These are phyloP conservation scores for Saposhnikovia divaricata DNA, from an alignment of 129 eudicot species.

Conservation along the genomic window DNA sequence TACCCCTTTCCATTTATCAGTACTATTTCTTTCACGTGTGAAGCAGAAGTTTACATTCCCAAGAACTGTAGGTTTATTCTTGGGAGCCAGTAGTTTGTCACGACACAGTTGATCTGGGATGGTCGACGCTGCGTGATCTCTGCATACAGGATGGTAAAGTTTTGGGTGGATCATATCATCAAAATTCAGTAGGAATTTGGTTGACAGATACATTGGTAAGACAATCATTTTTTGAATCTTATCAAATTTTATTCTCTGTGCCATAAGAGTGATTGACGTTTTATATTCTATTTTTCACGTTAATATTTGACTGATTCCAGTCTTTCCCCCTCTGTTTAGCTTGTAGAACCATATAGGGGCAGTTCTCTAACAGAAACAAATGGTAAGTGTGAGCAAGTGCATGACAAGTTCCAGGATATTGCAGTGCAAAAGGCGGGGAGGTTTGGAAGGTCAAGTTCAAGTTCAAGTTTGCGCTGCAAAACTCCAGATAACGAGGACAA, in stretches of 20 bases:
- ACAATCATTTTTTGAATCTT: not conserved
- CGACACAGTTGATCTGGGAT: conserved; percentile 77
- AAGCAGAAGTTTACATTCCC: conserved; percentile 4
- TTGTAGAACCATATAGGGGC: conserved; percentile 53
- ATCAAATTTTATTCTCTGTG: not conserved
- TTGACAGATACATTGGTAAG: conserved; percentile 73
- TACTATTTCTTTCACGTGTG: not conserved
- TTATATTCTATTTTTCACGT: not conserved
- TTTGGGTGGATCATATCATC: conserved; percentile 78
- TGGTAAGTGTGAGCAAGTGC: conserved; percentile 32
- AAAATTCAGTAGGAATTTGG: conserved; percentile 79
- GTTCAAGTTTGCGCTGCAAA: conserved; percentile 27
- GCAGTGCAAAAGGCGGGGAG: conserved; percentile 38
- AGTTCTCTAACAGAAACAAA: conserved; percentile 29
- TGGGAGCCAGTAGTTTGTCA: conserved; percentile 97
- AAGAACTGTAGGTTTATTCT: conserved; percentile 65
- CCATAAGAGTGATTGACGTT: not conserved
- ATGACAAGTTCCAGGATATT: conserved; percentile 29
- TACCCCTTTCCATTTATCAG: not conserved
- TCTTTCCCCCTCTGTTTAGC: conserved; percentile 18
- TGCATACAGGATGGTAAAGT: conserved; percentile 72
- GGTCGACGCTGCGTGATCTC: conserved; percentile 81
- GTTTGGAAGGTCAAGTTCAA: conserved; percentile 43
- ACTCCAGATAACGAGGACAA: conserved; percentile 54
- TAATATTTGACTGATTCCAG: not conserved